Evolutionary conservation across 2,329 filamentous ascomycete genomes (phyloP), one percentile per base, ranked within the genome.

Genomic region (Tricladium varicosporioides): DNA sequence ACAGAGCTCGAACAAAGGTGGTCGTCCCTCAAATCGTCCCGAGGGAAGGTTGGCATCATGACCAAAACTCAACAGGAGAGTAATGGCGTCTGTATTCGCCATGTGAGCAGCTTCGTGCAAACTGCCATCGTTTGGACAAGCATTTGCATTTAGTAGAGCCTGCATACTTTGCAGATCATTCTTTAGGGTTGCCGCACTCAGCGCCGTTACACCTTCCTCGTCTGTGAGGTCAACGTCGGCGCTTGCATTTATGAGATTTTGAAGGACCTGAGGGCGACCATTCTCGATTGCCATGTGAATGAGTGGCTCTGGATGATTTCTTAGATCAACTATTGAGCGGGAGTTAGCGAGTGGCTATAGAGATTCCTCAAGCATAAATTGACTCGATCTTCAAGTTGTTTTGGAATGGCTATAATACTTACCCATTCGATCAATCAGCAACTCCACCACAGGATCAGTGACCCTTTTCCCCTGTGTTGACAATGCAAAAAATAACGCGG

Each of bases 71-170:
- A 87, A 70, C 1, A 89, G 73, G 2, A 83, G 73, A 54, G 77
- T 75, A 59, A 86, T 80, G 1, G 79, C 80, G 11, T 78, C 70
- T 0, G 84, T 61, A 60, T 86, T 82, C 19, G 88, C 74, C 47
- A 81, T 77, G n/a, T 82, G 75, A 0, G 84, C 80, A 2, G 84
- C 83, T 59, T 87, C 85, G 64, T 88, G 85, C 2, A 89, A 74
- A 1, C 83, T 87, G 0, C 85, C 85, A 58, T 89, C 85, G 57
- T 88, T 83, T 83, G 83, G 74, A 86, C 80, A 1, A 83, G 80
- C 33, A 88, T 74, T 1, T 84, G 82, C 1, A 83, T 86, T 53
- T 80, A 81, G 5, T 81, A 59, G 42, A 7, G 48, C 82, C 31
- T 75, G 74, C 22, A 75, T 76, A 65, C 87, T 84, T 16, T 77